Evolutionary conservation across 148 eudicot genomes (phyloP).

Genomic region (Gaultheria prostrata): DNA sequence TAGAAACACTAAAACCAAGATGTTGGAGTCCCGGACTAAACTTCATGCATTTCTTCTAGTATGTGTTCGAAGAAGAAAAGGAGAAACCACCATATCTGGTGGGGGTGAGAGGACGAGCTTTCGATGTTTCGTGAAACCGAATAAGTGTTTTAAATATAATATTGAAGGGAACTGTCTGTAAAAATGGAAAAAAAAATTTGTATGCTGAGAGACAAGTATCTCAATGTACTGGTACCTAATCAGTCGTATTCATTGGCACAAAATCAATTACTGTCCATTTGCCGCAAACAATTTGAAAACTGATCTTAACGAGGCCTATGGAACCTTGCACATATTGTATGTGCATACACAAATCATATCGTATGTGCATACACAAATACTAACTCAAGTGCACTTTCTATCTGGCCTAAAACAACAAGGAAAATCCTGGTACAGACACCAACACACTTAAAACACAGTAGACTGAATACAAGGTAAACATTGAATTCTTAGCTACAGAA

Average conservation of each 20-base stretch:
- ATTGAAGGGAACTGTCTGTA: background rate
- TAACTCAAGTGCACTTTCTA: background rate
- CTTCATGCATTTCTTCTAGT: background rate
- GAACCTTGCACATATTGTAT: background rate
- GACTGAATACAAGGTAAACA: background rate
- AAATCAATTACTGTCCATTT: background rate
- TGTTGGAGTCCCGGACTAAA: background rate
- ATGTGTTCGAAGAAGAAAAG: background rate
- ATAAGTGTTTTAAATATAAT: background rate
- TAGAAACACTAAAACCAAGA: background rate
- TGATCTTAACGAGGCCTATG: background rate
- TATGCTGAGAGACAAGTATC: background rate
- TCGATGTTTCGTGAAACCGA: background rate
- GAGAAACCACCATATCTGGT: background rate
- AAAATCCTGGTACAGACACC: background rate
- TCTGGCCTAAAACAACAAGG: background rate
- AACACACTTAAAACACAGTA: background rate
- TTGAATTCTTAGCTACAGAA: background rate
- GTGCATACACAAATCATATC: background rate
- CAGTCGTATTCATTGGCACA: background rate
- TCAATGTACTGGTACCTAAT: background rate
- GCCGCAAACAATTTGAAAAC: background rate
- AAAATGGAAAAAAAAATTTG: background rate
- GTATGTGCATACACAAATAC: background rate
- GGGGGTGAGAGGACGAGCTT: background rate